Conservation (phyloP, 2,329 filamentous ascomycete genomes). For the Calonectria naviculata region DNA sequence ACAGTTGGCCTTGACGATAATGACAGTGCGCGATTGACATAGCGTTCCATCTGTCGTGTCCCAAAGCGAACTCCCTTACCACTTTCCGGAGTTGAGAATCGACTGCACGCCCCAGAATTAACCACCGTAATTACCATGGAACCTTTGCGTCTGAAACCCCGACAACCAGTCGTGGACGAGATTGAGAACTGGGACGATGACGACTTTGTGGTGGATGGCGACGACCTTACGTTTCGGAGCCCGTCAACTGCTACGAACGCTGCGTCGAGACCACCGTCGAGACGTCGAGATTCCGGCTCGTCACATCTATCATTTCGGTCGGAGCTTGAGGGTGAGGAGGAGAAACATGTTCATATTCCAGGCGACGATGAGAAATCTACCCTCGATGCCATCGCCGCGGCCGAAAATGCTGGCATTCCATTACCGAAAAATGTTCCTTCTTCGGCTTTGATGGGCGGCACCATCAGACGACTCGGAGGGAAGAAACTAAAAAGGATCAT, state of each 20-base stretch:
- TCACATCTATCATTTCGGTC: slow-evolving; percentile 86
- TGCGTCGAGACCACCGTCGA: slow-evolving; percentile 50
- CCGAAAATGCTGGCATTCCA: slow-evolving; percentile 90
- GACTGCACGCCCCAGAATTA: slow-evolving; percentile 20
- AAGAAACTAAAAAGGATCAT: slow-evolving; percentile 78
- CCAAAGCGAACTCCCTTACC: slow-evolving; percentile 22
- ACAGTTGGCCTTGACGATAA: slow-evolving; percentile 41
- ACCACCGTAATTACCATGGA: slow-evolving; percentile 57
- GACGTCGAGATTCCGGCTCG: slow-evolving; percentile 81
- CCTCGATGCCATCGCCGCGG: slow-evolving; percentile 86
- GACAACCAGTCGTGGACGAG: slow-evolving; percentile 66
- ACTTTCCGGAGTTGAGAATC: slow-evolving; percentile 25
- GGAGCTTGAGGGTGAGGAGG: slow-evolving; percentile 86
- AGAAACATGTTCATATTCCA: slow-evolving; percentile 87
- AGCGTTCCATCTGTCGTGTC: slow-evolving; percentile 30
- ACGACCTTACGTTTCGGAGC: slow-evolving; percentile 71
- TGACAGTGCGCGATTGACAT: slow-evolving; percentile 43
- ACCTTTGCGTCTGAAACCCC: slow-evolving; percentile 63
- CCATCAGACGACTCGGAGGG: slow-evolving; percentile 88
- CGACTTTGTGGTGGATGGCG: slow-evolving; percentile 76
- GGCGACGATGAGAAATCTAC: slow-evolving; percentile 88
- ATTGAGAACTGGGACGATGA: slow-evolving; percentile 87
- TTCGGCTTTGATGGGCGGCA: slow-evolving; percentile 90
- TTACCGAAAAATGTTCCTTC: slow-evolving; percentile 87
- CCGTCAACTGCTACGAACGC: slow-evolving; percentile 57